A percentile compares a stretch with the other conserved stretches of the same genome.
Evolutionary conservation across 1,284 basidiomycete species (phyloP).

Genomic region (Malassezia equina): DNA sequence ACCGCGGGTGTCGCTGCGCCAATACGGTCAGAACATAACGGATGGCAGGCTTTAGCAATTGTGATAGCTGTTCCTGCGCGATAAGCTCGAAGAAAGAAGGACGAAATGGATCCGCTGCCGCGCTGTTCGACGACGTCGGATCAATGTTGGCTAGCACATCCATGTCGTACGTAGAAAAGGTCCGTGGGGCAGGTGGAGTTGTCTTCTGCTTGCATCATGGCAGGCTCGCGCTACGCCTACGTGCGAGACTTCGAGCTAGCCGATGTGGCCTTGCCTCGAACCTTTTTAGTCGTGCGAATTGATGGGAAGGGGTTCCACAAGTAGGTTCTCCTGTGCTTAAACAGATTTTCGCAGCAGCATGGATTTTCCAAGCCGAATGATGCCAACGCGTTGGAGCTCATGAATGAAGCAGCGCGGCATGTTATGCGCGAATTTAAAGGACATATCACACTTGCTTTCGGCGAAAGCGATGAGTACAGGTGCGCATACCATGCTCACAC

Average conservation of each 20-base stretch:
- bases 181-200: constrained; percentile 2
- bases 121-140: constrained; percentile 25
- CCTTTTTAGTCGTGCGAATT: constrained; percentile 74
- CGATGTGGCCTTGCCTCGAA: constrained; percentile 71
- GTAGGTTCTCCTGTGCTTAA: constrained; percentile 49
- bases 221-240: constrained; percentile 80
- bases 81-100: constrained; percentile 92
- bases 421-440: constrained; percentile 57
- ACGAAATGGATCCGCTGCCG: constrained; percentile 51
- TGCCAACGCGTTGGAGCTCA: constrained; percentile 68
- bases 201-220: constrained; percentile 56
- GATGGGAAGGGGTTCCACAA: constrained; percentile 93
- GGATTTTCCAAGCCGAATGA: constrained; percentile 86
- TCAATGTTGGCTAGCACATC: constrained; percentile 31
- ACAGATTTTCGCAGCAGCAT: constrained; percentile 74
- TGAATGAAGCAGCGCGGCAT: constrained; percentile 77
- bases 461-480: constrained; percentile 96
- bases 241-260: constrained; percentile 81
- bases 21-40: constrained; percentile 88
- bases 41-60: constrained; percentile 83
- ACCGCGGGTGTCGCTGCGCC: constrained; percentile 86
- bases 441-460: constrained; percentile 58
- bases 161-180: constrained; percentile 17
- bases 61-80: constrained; percentile 85
- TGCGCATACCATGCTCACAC: constrained; percentile 42